Conservation (phyloP, 805 yeast genomes). For the Alloascoidea hylecoeti region DNA sequence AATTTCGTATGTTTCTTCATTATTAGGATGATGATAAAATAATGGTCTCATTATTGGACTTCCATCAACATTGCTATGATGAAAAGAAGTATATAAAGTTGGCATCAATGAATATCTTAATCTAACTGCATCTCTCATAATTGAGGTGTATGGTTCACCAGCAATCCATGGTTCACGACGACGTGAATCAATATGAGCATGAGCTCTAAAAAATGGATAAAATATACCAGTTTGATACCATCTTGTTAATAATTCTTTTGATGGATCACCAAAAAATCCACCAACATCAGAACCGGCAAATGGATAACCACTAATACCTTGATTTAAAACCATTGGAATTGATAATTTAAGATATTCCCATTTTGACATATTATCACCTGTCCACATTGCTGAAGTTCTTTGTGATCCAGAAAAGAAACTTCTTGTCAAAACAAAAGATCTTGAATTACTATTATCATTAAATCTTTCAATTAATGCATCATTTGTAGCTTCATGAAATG, state of each 20-base stretch:
- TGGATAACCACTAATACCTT: constrained; percentile 76
- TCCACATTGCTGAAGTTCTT: constrained; percentile 88
- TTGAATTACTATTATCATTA: constrained; percentile 22
- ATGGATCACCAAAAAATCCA: constrained; percentile 89
- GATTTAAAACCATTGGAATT: constrained; percentile 76
- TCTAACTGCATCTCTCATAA: constrained; percentile 55
- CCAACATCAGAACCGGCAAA: constrained; percentile 96
- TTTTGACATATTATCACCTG: constrained; percentile 89
- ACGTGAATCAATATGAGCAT: constrained; percentile 88
- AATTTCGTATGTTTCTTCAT: constrained; percentile 33
- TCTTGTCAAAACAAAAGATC: constrained; percentile 85
- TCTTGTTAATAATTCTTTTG: constrained; percentile 63
- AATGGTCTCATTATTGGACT: constrained; percentile 60
- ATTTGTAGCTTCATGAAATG: constrained; percentile 71
- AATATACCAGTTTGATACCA: constrained; percentile 96
- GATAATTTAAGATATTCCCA: constrained; percentile 81
- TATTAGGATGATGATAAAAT: constrained; percentile 36
- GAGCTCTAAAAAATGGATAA: constrained; percentile 95
- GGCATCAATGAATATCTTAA: constrained; percentile 72
- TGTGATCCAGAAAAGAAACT: constrained; percentile 88
- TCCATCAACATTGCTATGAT: constrained; percentile 45
- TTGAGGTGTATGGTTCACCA: constrained; percentile 55
- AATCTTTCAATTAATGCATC: constrained; percentile 44
- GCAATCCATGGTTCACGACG: constrained; percentile 89
- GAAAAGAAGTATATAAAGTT: constrained; percentile 65